Evolutionary conservation across 1,284 basidiomycete species (phyloP).

Genomic region (Veloboletus limbatus): DNA sequence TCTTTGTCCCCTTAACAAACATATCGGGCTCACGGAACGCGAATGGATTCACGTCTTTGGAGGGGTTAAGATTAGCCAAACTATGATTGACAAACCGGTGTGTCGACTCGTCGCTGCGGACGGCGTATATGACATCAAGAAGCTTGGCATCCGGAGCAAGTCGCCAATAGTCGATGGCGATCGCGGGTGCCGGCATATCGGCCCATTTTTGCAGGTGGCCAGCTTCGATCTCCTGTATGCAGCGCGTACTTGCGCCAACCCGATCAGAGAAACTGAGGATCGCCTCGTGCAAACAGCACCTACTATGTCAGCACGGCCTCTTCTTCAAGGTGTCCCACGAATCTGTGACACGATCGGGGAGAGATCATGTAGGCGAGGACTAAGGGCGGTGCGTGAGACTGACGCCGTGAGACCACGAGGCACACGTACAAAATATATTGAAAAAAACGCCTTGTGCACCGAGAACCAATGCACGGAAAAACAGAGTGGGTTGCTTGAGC

Average conservation of each 20-base stretch:
- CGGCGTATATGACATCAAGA: conserved; percentile 86
- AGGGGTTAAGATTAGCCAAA: conserved; percentile 76
- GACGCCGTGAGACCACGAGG: conserved; percentile 20
- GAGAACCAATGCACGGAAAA: conserved; percentile 80
- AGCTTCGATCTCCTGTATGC: conserved; percentile 82
- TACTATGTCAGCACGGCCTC: conserved; percentile 91
- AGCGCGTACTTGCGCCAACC: conserved; percentile 56
- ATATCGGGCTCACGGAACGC: conserved; percentile 88
- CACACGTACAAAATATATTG: conserved; percentile 80
- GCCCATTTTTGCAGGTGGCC: conserved; percentile 88
- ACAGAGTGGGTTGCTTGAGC: conserved; percentile 70
- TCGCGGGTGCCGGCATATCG: conserved; percentile 71
- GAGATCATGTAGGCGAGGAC: conserved; percentile 82
- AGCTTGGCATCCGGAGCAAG: conserved; percentile 71
- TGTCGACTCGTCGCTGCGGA: conserved; percentile 90
- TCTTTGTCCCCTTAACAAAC: conserved; percentile 70
- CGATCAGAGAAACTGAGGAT: conserved; percentile 22
- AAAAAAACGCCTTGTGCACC: conserved; percentile 91
- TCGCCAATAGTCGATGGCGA: conserved; percentile 95
- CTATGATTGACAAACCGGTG: conserved; percentile 94
- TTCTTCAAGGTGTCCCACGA: conserved; percentile 94
- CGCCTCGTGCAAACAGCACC: conserved; percentile 30
- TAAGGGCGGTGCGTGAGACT: conserved; percentile 31
- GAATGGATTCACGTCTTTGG: conserved; percentile 87
- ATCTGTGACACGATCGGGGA: conserved; percentile 86